Evolutionary conservation across 129 eudicot species (phyloP), one percentile per base, ranked within the genome.

Genomic region (Lonicera japonica): DNA sequence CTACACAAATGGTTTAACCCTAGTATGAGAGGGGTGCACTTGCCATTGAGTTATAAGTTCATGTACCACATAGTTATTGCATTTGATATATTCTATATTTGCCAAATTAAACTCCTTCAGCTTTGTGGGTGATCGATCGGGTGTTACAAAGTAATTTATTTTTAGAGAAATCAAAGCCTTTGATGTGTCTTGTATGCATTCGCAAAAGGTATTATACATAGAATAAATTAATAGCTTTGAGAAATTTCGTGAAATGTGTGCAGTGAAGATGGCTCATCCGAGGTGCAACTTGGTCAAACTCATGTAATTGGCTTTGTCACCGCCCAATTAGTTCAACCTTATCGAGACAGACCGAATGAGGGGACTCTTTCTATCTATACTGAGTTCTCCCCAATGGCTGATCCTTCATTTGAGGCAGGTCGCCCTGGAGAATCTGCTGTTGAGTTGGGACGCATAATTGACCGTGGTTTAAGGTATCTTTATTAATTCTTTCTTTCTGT

Each of bases 361-460:
- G 98, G 98, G 45, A 63, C 84, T 25, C 86, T 91, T 71, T 67
- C 95, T 5, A 80, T 91, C 12, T 91, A 47, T 64, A 87, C 88
- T 0, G 98, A 91, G 70, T 91, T 91, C 36, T 91, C 98, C 8
- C 96, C 98, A 4, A 87, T 91, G 98, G 96, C 98, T 36, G 98
- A 91, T 82, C 96, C 91, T 59, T 84, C 88, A 16, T 91, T 84
- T 82, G 98, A 91, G 78, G 74, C 77, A 4, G 98, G 95, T 62
- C 90, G 96, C 41, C 98, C 96, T 38, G 90, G 90, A 36, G 96
- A 91, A 50, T 66, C 80, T 66, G 88, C 96, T 34, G 88, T 91
- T 52, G 98, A 87, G 71, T 73, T 91, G 68, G 98, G 96, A 8
- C 90, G 88, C 57, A 80, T 91, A 45, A 69, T 87, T 5, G 98